Evolutionary conservation across 2,329 filamentous ascomycete genomes (phyloP), one percentile per base, ranked within the genome.

Genomic region (Botrytis deweyae): DNA sequence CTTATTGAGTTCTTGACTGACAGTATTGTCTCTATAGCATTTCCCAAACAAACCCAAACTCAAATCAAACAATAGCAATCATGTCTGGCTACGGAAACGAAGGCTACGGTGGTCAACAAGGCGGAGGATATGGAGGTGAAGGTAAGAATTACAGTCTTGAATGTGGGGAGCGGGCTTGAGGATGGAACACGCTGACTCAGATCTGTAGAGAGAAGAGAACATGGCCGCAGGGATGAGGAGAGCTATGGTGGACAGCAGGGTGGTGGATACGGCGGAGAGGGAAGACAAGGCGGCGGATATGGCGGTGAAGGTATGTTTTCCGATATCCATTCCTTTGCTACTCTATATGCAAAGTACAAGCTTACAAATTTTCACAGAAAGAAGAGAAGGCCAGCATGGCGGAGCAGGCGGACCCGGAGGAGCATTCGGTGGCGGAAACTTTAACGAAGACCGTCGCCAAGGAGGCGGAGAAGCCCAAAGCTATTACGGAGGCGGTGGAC

Each of bases 81-180:
- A 75, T 75, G 73, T 75, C 73, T 33, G 70, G 70, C 33, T 74
- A 75, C 73, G 73, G 71, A 62, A 70, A 72, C 59, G 72, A 75
- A 36, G 58, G 73, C 20, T 71, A 75, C 68, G 66, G 68, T 20
- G 25, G 68, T 22, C 64, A 72, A 42, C 62, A 67, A 40, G 66
- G 72, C 33, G 73, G 70, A 12, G 70, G 70, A 71, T 71, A 71
- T 46, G 69, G 69, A 18, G 69, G 66, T 42, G 66, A 58, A 55
- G 66, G 66, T 52, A 58, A 3, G 52, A 55, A 18, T 18, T n/a
- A 12, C 20, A 58, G 4, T 3, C 14, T 10, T 40, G 22, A 5
- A n/a, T 9, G 12, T 22, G 1, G 16, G 10, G n/a, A 46, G 12
- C 20, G 29, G 16, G 33, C 3, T 6, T 22, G 25, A 33, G 63